These are phyloP conservation scores for Physaria fendleri DNA, from an alignment of 345 rosid species.

Conservation along the genomic window DNA sequence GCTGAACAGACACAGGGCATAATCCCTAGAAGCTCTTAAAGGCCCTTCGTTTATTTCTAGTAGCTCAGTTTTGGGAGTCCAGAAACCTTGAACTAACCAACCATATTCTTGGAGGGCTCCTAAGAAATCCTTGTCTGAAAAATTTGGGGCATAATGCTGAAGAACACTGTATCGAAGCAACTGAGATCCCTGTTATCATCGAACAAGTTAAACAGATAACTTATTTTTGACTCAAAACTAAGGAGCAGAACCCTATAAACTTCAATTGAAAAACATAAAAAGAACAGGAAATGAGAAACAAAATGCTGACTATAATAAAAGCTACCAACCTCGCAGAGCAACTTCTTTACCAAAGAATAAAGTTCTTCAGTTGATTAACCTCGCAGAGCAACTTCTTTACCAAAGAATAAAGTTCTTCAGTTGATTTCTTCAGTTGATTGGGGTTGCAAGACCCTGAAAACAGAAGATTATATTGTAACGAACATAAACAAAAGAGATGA, in stretches of 20 bases:
- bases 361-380: too few relatives aligned
- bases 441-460: conserved; percentile 59
- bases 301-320: conserved; percentile 7
- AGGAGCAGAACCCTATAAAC: neutral
- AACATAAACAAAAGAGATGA: neutral
- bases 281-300: neutral
- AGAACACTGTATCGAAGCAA: conserved; percentile 54
- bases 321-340: conserved; percentile 68
- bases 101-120: conserved; percentile 50
- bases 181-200: conserved; percentile 43
- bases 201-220: conserved; percentile 15
- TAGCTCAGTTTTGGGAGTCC: conserved; percentile 60
- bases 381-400: conserved; percentile 60
- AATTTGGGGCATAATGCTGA: conserved; percentile 52
- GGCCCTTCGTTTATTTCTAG: conserved; percentile 27
- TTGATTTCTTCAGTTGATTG: conserved; percentile 60
- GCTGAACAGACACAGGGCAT: conserved; percentile 43
- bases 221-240: neutral
- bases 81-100: conserved; percentile 76
- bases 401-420: too few relatives aligned
- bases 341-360: too few relatives aligned
- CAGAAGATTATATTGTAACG: conserved; percentile 2
- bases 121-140: conserved; percentile 44
- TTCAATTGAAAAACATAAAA: neutral
- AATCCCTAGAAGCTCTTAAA: conserved; percentile 43